Evolutionary conservation across 2,329 filamentous ascomycete species (phyloP).

Genomic region (Cercospora citrullina): DNA sequence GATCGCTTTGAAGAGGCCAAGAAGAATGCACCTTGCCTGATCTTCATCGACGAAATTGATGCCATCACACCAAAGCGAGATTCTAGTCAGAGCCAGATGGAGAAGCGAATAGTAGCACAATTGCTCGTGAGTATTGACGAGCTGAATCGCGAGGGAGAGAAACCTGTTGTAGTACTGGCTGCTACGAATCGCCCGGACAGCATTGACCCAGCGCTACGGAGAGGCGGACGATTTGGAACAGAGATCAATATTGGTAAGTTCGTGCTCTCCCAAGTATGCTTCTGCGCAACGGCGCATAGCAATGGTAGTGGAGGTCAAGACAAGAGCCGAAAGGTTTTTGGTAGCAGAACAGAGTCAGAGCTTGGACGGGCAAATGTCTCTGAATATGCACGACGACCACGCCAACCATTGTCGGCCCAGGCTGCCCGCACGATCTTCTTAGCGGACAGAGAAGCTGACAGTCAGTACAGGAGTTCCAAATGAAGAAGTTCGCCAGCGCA

Average conservation of each 20-base stretch:
- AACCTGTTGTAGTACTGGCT: constrained; percentile 83
- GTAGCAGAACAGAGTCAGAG: background rate
- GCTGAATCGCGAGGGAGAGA: constrained; percentile 64
- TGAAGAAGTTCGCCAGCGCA: constrained; percentile 72
- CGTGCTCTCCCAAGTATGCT: background rate
- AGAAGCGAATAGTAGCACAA: constrained; percentile 80
- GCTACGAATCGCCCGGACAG: constrained; percentile 88
- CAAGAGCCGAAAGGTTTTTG: background rate
- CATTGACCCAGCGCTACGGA: constrained; percentile 74
- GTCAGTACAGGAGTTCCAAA: constrained; percentile 63
- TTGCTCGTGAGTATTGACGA: constrained; percentile 83
- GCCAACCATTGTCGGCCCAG: background rate
- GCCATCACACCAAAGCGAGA: constrained; percentile 85
- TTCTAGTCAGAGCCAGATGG: constrained; percentile 81
- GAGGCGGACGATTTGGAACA: constrained; percentile 74
- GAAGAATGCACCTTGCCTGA: constrained; percentile 77
- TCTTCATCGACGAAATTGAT: constrained; percentile 93
- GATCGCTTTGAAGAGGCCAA: constrained; percentile 88
- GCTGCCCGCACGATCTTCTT: background rate
- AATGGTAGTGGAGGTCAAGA: background rate
- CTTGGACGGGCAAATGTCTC: background rate
- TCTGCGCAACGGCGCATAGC: background rate
- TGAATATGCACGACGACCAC: background rate
- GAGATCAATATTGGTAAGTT: constrained; percentile 73
- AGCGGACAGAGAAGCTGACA: background rate